These are phyloP conservation scores for Tetraselmis striata DNA, from an alignment of 139 green algal species.

Conservation along the genomic window DNA sequence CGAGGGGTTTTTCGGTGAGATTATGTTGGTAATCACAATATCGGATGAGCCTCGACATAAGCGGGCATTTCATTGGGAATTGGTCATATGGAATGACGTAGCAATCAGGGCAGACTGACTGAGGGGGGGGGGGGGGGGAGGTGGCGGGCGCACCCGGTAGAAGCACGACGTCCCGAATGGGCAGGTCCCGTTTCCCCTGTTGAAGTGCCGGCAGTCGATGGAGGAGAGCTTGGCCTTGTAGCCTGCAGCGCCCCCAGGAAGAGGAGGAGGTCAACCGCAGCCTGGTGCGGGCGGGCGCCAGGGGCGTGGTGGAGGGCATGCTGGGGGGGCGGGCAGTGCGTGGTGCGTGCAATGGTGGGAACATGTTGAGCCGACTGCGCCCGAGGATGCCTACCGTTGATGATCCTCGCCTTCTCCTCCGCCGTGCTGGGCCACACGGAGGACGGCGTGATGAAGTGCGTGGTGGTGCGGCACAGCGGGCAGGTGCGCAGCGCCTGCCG, in stretches of 20 bases:
- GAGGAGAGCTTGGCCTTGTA: constrained; percentile 47
- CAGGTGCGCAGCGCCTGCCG: constrained; percentile 52
- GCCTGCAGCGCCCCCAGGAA: constrained; percentile 8
- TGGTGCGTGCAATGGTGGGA: too few species aligned
- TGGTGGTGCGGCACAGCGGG: constrained; percentile 58
- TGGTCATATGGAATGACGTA: too few species aligned
- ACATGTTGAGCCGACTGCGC: too few species aligned
- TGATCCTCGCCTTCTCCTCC: neutral
- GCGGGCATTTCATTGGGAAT: too few species aligned
- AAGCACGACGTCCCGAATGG: constrained; percentile 80
- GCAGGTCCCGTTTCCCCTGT: constrained; percentile 48
- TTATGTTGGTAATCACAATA: too few species aligned
- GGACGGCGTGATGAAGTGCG: constrained; percentile 64
- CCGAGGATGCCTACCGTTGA: constrained; percentile 7
- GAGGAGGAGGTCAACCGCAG: constrained; percentile 55
- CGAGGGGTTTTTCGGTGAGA: too few species aligned
- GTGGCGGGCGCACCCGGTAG: constrained; percentile 35
- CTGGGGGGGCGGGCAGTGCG: too few species aligned
- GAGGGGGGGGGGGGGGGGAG: constrained; percentile 33
- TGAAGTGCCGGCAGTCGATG: constrained; percentile 60
- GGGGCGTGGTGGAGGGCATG: too few species aligned
- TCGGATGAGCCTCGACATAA: too few species aligned
- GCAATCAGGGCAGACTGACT: constrained; percentile 45
- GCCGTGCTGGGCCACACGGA: constrained; percentile 47
- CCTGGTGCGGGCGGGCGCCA: too few species aligned